These are phyloP conservation scores for Keithomyces neogunnii DNA, from an alignment of 2,329 filamentous ascomycete genomes.

Conservation along the genomic window DNA sequence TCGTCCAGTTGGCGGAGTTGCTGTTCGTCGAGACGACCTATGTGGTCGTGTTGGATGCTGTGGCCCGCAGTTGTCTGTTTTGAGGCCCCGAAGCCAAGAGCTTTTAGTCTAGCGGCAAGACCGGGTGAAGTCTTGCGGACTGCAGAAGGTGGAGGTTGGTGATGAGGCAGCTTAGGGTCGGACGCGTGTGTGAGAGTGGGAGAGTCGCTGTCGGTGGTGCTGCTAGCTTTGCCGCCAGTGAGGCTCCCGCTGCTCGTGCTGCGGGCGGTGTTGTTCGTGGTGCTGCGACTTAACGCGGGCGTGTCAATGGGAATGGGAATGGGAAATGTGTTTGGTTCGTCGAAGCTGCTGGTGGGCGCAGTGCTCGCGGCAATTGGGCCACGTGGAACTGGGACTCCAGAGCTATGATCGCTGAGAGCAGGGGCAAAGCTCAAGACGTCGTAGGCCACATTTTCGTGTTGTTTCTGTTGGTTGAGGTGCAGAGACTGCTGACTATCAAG, in stretches of 20 bases:
- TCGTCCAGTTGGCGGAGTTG: constrained; percentile 63
- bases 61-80: constrained; percentile 24
- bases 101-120: constrained; percentile 56
- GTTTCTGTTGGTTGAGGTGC: neutral
- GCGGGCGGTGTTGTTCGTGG: constrained; percentile 2
- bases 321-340: constrained; percentile 2
- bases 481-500: neutral
- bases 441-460: constrained; percentile 10
- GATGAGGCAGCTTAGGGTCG: constrained; percentile 9
- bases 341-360: neutral
- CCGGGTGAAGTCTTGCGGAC: constrained; percentile 55
- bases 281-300: constrained; percentile 7
- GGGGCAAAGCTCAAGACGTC: constrained; percentile 18
- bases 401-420: constrained; percentile 18
- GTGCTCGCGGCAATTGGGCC: constrained; percentile 14
- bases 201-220: constrained; percentile 4
- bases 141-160: constrained; percentile 19
- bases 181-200: constrained; percentile 16
- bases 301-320: constrained; percentile 4
- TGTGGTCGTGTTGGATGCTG: constrained; percentile 31
- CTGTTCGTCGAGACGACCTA: constrained; percentile 63
- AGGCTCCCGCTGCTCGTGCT: constrained; percentile 6
- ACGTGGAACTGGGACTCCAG: constrained; percentile 19
- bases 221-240: neutral
- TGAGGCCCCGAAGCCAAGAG: constrained; percentile 48